A percentile compares a stretch with the other conserved stretches of the same genome.
Conservation (phyloP, 2,329 filamentous ascomycete species). For the Botrytis galanthina region DNA sequence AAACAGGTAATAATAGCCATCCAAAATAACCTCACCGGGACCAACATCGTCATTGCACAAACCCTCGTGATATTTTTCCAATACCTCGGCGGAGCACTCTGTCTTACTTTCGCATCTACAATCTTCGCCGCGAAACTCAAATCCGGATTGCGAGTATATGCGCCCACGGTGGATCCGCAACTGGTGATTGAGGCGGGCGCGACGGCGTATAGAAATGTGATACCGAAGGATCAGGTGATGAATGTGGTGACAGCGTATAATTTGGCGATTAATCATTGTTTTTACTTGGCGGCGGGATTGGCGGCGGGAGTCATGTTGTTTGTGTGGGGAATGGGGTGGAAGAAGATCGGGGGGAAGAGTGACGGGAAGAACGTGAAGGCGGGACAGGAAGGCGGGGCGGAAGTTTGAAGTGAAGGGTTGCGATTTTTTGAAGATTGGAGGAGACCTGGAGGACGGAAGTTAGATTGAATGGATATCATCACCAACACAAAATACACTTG, state of each 20-base stretch:
- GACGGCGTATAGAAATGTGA: conserved; percentile 40
- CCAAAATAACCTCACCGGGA: neutral
- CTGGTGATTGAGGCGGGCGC: conserved; percentile 43
- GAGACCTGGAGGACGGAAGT: neutral
- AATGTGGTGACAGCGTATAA: conserved; percentile 45
- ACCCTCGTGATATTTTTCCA: conserved; percentile 1
- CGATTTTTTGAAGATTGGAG: neutral
- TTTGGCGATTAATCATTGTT: conserved; percentile 26
- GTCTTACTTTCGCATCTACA: conserved; percentile 36
- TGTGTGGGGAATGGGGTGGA: neutral
- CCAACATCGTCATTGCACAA: neutral
- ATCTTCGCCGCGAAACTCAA: conserved; percentile 34
- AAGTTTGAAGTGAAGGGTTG: neutral
- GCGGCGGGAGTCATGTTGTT: neutral
- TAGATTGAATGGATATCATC: no score
- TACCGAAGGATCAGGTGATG: conserved; percentile 37
- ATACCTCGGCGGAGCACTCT: conserved; percentile 24
- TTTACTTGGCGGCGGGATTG: neutral
- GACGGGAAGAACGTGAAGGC: neutral
- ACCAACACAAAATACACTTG: no score
- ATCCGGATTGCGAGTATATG: conserved; percentile 38
- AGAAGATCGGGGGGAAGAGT: neutral
- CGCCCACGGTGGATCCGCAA: conserved; percentile 37
- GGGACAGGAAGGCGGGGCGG: neutral
- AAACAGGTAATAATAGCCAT: neutral